These are phyloP conservation scores for Kurtzmaniella quercitrusa DNA, from an alignment of 1,139 yeast genomes.

Conservation along the genomic window DNA sequence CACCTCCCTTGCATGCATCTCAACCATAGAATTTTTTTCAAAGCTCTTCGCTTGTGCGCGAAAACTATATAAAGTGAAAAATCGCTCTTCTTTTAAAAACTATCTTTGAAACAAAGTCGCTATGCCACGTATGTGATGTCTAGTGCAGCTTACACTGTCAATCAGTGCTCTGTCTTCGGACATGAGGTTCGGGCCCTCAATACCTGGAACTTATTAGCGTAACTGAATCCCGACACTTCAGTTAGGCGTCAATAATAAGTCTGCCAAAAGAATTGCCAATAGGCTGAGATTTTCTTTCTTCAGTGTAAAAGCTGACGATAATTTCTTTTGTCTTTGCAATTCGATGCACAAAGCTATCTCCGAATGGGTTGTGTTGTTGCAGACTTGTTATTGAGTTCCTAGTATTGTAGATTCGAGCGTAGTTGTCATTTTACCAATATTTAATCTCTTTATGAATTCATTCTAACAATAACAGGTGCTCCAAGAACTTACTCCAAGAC, in stretches of 20 bases:
- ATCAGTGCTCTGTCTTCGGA: background rate
- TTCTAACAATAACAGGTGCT: slow-evolving; percentile 61
- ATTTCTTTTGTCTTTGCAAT: background rate
- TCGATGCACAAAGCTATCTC: too few species aligned
- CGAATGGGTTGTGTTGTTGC: background rate
- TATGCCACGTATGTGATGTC: slow-evolving; percentile 55
- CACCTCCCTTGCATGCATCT: too few species aligned
- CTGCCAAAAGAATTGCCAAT: slow-evolving; percentile 5
- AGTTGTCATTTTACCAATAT: slow-evolving; percentile 3
- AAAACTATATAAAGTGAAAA: background rate
- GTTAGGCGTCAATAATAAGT: slow-evolving; percentile 32
- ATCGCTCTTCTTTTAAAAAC: background rate
- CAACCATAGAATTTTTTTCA: slow-evolving; percentile 1
- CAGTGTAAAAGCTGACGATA: slow-evolving; percentile 3
- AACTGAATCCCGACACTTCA: slow-evolving; percentile 87
- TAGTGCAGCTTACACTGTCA: slow-evolving; percentile 1
- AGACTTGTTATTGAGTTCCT: background rate
- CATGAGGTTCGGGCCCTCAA: slow-evolving; percentile 75
- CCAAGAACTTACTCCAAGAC: slow-evolving; percentile 99
- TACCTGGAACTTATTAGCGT: slow-evolving; percentile 36
- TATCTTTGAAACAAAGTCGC: slow-evolving; percentile 21
- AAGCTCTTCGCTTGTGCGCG: slow-evolving; percentile 4
- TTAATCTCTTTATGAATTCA: slow-evolving; percentile 3
- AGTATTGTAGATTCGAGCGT: background rate
- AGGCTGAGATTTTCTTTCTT: slow-evolving; percentile 5